These are phyloP conservation scores for Neurospora sp. DNA, from an alignment of 495 filamentous ascomycete genomes.

Conservation along the genomic window DNA sequence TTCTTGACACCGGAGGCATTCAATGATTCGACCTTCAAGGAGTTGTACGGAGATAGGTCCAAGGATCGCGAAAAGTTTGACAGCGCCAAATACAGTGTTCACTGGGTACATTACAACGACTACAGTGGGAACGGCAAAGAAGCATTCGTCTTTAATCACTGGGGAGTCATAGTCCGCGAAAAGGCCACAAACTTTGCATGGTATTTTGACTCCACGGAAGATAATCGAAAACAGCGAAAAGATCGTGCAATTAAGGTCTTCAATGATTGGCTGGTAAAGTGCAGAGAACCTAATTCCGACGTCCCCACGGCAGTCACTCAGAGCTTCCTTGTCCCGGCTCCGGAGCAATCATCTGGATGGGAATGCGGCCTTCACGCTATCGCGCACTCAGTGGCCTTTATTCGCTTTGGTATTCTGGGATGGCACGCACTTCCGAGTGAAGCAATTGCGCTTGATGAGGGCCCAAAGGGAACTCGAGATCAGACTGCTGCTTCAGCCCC, in stretches of 20 bases:
- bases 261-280: neutral
- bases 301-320: neutral
- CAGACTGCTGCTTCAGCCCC: neutral
- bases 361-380: constrained; percentile 12
- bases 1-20: neutral
- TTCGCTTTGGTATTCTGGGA: constrained; percentile 7
- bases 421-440: neutral
- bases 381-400: constrained; percentile 8
- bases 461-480: neutral
- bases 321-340: neutral
- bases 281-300: neutral
- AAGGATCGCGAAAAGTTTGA: neutral
- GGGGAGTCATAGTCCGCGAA: neutral
- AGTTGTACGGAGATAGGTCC: neutral
- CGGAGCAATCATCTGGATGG: neutral
- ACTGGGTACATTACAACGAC: neutral
- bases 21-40: neutral
- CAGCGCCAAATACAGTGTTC: neutral
- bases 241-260: neutral
- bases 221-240: neutral
- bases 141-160: neutral
- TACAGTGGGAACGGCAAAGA: neutral
- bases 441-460: neutral
- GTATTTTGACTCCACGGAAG: neutral
- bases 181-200: neutral